Evolutionary conservation across 371 early-diverging fungal species (phyloP), one percentile per base, ranked within the genome.

Genomic region (Circinella minor): DNA sequence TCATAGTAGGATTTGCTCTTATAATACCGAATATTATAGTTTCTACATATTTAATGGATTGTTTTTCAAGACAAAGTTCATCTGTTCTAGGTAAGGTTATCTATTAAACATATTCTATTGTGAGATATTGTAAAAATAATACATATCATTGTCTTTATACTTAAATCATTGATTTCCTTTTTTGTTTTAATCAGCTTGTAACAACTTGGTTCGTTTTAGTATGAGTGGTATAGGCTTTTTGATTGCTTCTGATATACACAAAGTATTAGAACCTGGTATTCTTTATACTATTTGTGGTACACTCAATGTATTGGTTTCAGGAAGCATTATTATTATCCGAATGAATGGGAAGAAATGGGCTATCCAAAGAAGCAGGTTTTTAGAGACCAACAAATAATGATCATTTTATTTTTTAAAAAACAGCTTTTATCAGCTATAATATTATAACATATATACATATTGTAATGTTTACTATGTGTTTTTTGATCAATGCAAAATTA

Each of bases 1-100:
- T 27, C 2, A 27, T 27, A 84, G 84, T 79, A 18, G 82, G 82
- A 36, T 55, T 78, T 36, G 65, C 74, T 1, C 37, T 75, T 6
- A 77, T 77, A 74, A 55, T 72, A 20, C 82, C 82, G 4, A 79
- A 77, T 18, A 73, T 81, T 4, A 72, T 71, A 36, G 46, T 80
- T 9, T 70, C 68, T 7, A 73, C 84, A 4, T 84, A 84, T 39
- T 73, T 84, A 60, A 74, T 82, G 9, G 84, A 84, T 37, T 84
- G 79, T 34, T 81, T 81, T 39, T 71, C 73, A 10, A 68, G 71
- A n/a, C 71, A 70, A 55, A 67, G 81, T 36, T 81, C 84, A 1
- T 79, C 84, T 34, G 84, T 80, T 3, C 79, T 78, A 36, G 80
- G 80, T 77, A 76, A 66, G 9, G 11, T 9, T 9, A 11, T 27